Percentiles rank a stretch among this genome's conserved stretches.
Conservation (phyloP, 306 rosid species). For the Bauhinia variegata region DNA sequence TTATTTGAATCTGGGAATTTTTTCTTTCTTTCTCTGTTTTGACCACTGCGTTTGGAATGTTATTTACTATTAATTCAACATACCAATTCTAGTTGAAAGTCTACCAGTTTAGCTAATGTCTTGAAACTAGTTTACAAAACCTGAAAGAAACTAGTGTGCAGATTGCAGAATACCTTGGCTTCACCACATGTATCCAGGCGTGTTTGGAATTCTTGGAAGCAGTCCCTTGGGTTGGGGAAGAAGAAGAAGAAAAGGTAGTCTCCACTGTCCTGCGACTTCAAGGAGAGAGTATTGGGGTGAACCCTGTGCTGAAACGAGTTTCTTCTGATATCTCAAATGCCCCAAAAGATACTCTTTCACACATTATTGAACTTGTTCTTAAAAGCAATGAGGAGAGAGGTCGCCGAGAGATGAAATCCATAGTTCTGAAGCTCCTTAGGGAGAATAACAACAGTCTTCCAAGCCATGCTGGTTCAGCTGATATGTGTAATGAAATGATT, state of each 20-base stretch:
- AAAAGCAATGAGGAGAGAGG: conserved; percentile 86
- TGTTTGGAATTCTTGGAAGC: conserved; percentile 94
- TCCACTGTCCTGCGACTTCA: conserved; percentile 73
- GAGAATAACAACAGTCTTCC: conserved; percentile 68
- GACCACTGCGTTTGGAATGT: background rate
- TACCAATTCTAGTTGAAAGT: background rate
- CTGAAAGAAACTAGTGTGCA: conserved; percentile 43
- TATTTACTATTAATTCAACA: conserved; percentile 17
- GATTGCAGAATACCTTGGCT: conserved; percentile 86
- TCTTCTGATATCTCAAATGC: conserved; percentile 66
- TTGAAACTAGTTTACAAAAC: background rate
- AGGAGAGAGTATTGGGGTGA: conserved; percentile 69
- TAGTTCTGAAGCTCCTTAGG: conserved; percentile 81
- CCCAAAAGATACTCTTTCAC: conserved; percentile 70
- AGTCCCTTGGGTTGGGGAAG: conserved; percentile 95
- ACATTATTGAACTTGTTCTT: conserved; percentile 80
- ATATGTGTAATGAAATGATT: conserved; percentile 61
- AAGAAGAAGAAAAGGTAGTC: conserved; percentile 88
- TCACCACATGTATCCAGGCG: conserved; percentile 74
- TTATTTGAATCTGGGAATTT: background rate
- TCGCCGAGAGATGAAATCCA: conserved; percentile 87
- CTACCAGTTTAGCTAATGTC: background rate
- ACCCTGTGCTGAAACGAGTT: conserved; percentile 84
- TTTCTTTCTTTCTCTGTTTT: background rate
- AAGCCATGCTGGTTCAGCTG: conserved; percentile 51